Base-by-base conservation (phyloP, 2,329 filamentous ascomycete genomes). In the Epichloe bromicola region DNA sequence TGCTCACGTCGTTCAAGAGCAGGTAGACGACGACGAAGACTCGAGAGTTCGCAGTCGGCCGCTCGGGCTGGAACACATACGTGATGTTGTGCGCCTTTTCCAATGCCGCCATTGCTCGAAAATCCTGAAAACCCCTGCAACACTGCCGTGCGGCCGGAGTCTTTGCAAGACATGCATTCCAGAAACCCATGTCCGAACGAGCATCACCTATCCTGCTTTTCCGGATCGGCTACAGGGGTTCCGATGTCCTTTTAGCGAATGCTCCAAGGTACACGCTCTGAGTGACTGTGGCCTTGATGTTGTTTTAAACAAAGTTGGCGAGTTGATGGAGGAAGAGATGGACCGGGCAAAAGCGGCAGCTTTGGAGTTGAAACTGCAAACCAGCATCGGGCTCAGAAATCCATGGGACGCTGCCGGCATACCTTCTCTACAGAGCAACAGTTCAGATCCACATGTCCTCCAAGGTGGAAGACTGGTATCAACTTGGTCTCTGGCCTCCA, bases 241-340 rank as follows among this genome's bases (percentile, higher is more conserved):
- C 59, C 67, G 65, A n/a, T 96, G 90, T 61, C 85, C 86, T 0
- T 88, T 88, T 55, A 53, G 65, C 8, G 73, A 74, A 2, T 95
- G 88, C 59, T 67, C 66, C 14, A 75, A 74, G 53, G 84, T 89
- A 51, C 90, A 95, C 67, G 82, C 88, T 0, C 61, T 83, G 17
- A 84, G 76, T 3, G 89, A 95, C 60, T 95, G 87, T 66, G 79
- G 76, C 45, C 68, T 83, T 7, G 88, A 95, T 68, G 85, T 95
- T 38, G 81, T 83, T 2, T 67, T 95, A 54, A 80, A 78, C 49
- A 93, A 88, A 61, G 70, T 86, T n/a, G 71, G 86, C 57, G 75
- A 80, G 17, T 67, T 78, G 14, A 71, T 87, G 49, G 74, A 74
- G 48, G 64, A 71, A 15, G 75, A 78, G 49, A 67, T 88, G 50